phyloP scores from a whole-genome alignment of 176 grass and related monocot species.

The Bothriochloa decipiens region DNA sequence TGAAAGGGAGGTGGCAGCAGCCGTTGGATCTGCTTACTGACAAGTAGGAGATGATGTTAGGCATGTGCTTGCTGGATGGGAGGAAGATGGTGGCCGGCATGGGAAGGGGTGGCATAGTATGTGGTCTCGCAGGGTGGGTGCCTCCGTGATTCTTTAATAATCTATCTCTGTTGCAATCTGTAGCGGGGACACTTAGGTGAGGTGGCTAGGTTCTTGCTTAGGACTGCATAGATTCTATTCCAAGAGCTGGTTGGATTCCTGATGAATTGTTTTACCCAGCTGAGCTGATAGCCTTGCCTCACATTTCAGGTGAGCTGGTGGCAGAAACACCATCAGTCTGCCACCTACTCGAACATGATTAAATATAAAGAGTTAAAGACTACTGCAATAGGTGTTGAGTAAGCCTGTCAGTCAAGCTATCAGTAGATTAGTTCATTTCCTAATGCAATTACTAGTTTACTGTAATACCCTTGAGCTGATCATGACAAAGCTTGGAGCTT shows the following conservation, averaged over 20 bases:
- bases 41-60: background rate
- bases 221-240: background rate
- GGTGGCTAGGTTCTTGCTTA: background rate
- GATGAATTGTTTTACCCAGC: background rate
- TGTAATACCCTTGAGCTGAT: too few relatives aligned
- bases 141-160: background rate
- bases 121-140: background rate
- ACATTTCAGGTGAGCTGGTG: slow-evolving; percentile 7
- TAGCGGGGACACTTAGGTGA: background rate
- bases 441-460: too few relatives aligned
- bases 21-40: background rate
- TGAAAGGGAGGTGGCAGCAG: background rate
- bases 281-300: background rate
- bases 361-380: background rate
- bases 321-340: background rate
- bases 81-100: background rate
- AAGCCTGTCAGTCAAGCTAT: too few relatives aligned
- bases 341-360: background rate
- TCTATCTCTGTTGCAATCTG: background rate
- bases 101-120: background rate
- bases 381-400: background rate
- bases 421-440: too few relatives aligned
- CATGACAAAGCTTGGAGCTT: too few relatives aligned
- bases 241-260: background rate
- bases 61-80: background rate